These are phyloP conservation scores for Saccharomycopsis babjevae DNA, from an alignment of 805 yeast genomes.

Conservation along the genomic window DNA sequence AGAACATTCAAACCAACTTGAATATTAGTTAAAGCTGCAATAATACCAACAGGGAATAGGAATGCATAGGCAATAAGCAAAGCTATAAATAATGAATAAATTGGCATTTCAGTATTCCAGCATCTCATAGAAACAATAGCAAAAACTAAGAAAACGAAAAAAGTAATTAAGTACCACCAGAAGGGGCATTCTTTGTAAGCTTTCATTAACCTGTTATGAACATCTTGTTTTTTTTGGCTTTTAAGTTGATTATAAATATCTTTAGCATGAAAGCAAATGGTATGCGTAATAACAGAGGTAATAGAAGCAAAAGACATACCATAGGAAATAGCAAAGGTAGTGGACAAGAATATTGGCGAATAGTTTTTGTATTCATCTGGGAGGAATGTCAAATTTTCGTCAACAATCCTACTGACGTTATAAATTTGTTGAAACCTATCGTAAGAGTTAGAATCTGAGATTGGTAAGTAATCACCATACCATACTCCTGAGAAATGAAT, in stretches of 20 bases:
- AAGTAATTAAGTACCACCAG: constrained; percentile 46
- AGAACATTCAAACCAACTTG: constrained; percentile 50
- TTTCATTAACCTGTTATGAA: constrained; percentile 46
- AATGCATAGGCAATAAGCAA: constrained; percentile 42
- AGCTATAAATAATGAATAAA: constrained; percentile 52
- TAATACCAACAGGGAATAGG: constrained; percentile 50
- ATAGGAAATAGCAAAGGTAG: constrained; percentile 49
- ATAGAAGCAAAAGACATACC: constrained; percentile 57
- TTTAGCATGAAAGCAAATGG: constrained; percentile 44
- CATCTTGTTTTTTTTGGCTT: constrained; percentile 35
- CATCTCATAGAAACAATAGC: constrained; percentile 31
- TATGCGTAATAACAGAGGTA: constrained; percentile 48
- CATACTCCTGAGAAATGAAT: constrained; percentile 45
- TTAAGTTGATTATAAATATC: constrained; percentile 36
- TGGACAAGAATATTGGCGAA: constrained; percentile 54
- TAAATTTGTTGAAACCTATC: constrained; percentile 43
- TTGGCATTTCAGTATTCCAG: constrained; percentile 35
- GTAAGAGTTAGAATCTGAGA: constrained; percentile 38
- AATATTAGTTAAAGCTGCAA: constrained; percentile 53
- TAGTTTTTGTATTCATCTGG: constrained; percentile 40
- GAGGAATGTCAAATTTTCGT: constrained; percentile 34
- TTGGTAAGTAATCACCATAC: constrained; percentile 52
- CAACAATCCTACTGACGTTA: constrained; percentile 39
- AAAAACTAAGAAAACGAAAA: constrained; percentile 36
- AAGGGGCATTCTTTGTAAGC: constrained; percentile 51